phyloP scores from a whole-genome alignment of 139 green algal species.

The Nannochloris sp. region DNA sequence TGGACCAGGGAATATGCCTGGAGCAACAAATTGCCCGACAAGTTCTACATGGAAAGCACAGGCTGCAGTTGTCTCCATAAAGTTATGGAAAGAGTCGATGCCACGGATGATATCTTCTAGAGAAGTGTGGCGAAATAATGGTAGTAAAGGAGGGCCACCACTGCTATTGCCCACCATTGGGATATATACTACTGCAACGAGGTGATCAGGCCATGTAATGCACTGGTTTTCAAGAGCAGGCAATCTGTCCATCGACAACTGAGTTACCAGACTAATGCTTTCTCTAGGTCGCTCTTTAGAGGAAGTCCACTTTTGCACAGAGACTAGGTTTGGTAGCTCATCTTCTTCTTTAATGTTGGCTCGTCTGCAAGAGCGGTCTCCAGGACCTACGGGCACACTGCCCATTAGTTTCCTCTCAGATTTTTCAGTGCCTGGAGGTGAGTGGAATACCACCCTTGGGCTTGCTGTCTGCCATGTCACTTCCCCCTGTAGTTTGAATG shows the following conservation, averaged over 20 bases:
- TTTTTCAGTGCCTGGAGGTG: neutral
- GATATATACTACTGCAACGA: conserved; percentile 4
- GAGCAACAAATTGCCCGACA: conserved; percentile 3
- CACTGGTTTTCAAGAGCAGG: conserved; percentile 5
- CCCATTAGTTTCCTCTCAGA: neutral
- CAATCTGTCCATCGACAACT: neutral
- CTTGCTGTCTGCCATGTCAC: neutral
- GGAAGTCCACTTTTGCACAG: conserved; percentile 1
- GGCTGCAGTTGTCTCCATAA: conserved; percentile 5
- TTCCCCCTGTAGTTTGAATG: neutral
- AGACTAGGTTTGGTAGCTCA: neutral
- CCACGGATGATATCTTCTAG: conserved; percentile 11
- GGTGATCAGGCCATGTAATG: neutral
- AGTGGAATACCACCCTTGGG: neutral
- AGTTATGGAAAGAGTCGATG: conserved; percentile 10
- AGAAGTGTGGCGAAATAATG: neutral
- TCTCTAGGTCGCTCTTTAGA: neutral
- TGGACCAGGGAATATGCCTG: neutral
- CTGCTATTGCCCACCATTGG: neutral
- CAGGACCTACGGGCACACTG: neutral
- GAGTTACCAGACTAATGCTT: conserved; percentile 6
- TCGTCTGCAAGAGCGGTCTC: neutral
- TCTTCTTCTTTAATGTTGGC: neutral
- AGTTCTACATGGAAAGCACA: neutral
- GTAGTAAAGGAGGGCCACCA: conserved; percentile 1